These are phyloP conservation scores for Neurospora tetrasperma DNA, from an alignment of 495 filamentous ascomycete species.

Conservation along the genomic window DNA sequence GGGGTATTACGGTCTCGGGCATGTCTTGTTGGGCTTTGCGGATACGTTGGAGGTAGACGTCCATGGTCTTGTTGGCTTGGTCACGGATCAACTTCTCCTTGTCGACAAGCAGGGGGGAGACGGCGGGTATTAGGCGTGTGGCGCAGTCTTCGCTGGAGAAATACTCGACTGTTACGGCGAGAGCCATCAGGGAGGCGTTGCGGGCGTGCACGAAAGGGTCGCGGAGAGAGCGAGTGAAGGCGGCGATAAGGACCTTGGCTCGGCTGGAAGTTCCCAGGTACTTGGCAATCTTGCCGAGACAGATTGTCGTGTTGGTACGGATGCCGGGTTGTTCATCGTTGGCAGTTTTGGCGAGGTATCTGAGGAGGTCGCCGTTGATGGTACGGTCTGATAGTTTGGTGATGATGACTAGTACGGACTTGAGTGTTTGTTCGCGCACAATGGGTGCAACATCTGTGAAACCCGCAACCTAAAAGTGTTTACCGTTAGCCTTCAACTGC, in stretches of 20 bases:
- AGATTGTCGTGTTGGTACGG: slow-evolving; percentile 95
- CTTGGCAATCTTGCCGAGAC: slow-evolving; percentile 88
- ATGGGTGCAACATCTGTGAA: slow-evolving; percentile 87
- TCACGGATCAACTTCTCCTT: slow-evolving; percentile 89
- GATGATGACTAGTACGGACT: slow-evolving; percentile 77
- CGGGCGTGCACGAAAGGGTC: slow-evolving; percentile 93
- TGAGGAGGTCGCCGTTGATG: slow-evolving; percentile 85
- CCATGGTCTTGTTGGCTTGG: slow-evolving; percentile 83
- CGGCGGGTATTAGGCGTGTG: slow-evolving; percentile 62
- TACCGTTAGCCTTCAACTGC: background rate
- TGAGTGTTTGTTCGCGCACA: slow-evolving; percentile 91
- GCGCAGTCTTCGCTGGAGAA: slow-evolving; percentile 92
- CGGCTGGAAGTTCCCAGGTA: slow-evolving; percentile 69
- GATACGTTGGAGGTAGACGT: slow-evolving; percentile 77
- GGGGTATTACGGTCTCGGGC: slow-evolving; percentile 62
- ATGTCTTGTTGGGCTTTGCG: slow-evolving; percentile 65
- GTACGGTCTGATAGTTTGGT: slow-evolving; percentile 83
- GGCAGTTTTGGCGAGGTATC: slow-evolving; percentile 86
- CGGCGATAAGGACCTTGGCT: slow-evolving; percentile 83
- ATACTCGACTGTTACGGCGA: slow-evolving; percentile 72
- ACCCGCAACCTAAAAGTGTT: slow-evolving; percentile 53
- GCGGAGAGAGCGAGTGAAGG: slow-evolving; percentile 76
- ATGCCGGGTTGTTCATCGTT: slow-evolving; percentile 98
- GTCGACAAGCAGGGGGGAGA: slow-evolving; percentile 71
- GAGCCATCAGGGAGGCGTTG: slow-evolving; percentile 75